phyloP scores from a whole-genome alignment of 176 grass and related monocot species.

The Raddia distichophylla region DNA sequence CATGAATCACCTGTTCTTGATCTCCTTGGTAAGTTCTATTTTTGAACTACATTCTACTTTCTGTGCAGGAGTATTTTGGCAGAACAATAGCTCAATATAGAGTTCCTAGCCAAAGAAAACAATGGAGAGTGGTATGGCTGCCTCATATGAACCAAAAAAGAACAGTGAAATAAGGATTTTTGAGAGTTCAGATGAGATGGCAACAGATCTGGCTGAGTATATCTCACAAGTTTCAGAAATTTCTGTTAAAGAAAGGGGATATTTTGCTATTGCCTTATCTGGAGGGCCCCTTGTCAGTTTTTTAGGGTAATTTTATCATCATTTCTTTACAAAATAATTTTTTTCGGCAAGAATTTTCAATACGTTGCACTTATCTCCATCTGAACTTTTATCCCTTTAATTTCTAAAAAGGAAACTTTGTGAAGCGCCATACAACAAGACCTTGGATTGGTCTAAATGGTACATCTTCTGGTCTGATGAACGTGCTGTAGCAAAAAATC shows the following conservation, averaged over 20 bases:
- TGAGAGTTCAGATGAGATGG: conserved; percentile 78
- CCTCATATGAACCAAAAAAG: conserved; percentile 56
- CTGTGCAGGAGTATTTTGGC: conserved; percentile 48
- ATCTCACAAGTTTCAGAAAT: conserved; percentile 90
- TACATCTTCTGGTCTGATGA: conserved; percentile 97
- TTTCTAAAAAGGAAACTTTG: conserved; percentile 84
- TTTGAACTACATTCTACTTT: conserved; percentile 8
- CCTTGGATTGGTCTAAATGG: conserved; percentile 98
- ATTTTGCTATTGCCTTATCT: conserved; percentile 84
- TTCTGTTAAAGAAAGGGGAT: conserved; percentile 95
- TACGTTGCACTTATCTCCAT: neutral
- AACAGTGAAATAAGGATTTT: conserved; percentile 82
- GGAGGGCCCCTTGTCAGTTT: conserved; percentile 72
- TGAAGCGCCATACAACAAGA: conserved; percentile 88
- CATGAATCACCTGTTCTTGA: conserved; percentile 22
- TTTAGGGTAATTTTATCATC: conserved; percentile 65
- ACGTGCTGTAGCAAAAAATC: conserved; percentile 90
- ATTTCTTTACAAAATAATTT: conserved; percentile 21
- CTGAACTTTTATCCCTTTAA: conserved; percentile 21
- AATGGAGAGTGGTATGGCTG: conserved; percentile 59
- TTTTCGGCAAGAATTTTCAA: conserved; percentile 14
- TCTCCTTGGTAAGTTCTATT: neutral
- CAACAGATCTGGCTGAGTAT: conserved; percentile 86
- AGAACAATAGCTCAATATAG: conserved; percentile 32
- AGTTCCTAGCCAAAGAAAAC: conserved; percentile 29